Conservation (phyloP, 805 yeast genomes). For the Pichia insulana region DNA sequence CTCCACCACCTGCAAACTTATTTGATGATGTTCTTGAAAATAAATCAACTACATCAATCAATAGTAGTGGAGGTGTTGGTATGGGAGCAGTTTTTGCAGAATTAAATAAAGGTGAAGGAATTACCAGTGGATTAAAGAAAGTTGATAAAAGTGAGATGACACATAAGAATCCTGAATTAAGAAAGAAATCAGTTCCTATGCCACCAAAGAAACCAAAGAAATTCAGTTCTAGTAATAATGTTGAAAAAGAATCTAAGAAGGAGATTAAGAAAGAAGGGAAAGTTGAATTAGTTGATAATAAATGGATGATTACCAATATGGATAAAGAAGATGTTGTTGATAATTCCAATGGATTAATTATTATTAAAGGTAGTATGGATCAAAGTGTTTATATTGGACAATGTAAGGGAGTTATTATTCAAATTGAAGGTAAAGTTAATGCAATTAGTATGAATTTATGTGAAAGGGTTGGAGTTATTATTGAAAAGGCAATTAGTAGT, state of each 20-base stretch:
- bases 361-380: conserved; percentile 69
- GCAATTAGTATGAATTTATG: conserved; percentile 77
- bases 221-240: conserved; percentile 28
- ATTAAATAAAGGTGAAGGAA: conserved; percentile 72
- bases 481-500: conserved; percentile 81
- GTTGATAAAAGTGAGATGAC: conserved; percentile 93
- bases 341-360: conserved; percentile 38
- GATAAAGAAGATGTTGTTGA: conserved; percentile 38
- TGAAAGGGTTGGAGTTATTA: conserved; percentile 61
- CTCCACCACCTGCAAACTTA: conserved; percentile 72
- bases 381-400: conserved; percentile 87
- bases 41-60: too few relatives aligned
- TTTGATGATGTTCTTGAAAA: conserved; percentile 33
- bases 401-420: conserved; percentile 64
- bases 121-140: conserved; percentile 81
- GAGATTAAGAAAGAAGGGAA: conserved; percentile 35
- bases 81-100: conserved; percentile 89
- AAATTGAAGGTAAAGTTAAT: conserved; percentile 84
- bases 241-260: neutral
- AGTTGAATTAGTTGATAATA: conserved; percentile 73
- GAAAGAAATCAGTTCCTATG: conserved; percentile 55
- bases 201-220: conserved; percentile 79
- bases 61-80: conserved; percentile 34
- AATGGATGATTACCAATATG: conserved; percentile 83
- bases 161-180: conserved; percentile 79